phyloP scores from a whole-genome alignment of 352 stramenopile species.

The Phytophthora aleatoria region DNA sequence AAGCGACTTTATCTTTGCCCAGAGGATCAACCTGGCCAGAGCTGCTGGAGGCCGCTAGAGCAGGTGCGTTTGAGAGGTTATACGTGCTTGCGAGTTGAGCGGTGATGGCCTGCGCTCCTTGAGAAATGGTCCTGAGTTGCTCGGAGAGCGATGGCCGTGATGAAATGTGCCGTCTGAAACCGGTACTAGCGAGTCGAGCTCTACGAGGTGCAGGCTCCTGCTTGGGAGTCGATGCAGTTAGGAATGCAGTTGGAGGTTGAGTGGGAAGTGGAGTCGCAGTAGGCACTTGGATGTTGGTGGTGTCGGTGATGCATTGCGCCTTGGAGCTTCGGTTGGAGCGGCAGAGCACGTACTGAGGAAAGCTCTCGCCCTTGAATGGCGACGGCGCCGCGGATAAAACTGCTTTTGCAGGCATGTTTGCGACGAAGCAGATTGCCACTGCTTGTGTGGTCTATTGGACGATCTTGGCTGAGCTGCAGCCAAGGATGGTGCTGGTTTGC shows the following conservation, averaged over 20 bases:
- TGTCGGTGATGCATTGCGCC: constrained; percentile 1
- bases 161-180: constrained; percentile 7
- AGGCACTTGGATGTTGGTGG: neutral
- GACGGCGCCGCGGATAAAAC: constrained; percentile 4
- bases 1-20: constrained; percentile 6
- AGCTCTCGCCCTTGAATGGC: constrained; percentile 72
- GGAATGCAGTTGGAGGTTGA: constrained; percentile 6
- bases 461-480: too few species aligned
- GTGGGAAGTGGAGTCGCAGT: neutral
- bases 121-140: constrained; percentile 67
- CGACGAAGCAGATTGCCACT: neutral
- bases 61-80: constrained; percentile 34
- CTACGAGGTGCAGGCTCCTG: constrained; percentile 10
- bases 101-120: constrained; percentile 55
- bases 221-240: constrained; percentile 7
- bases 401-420: constrained; percentile 29
- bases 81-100: constrained; percentile 50
- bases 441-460: too few species aligned
- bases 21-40: neutral
- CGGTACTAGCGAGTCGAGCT: constrained; percentile 1
- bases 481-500: too few species aligned
- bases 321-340: constrained; percentile 24
- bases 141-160: constrained; percentile 58
- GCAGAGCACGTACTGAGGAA: constrained; percentile 60
- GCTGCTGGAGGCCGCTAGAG: constrained; percentile 6